Evolutionary conservation across 345 rosid genomes (phyloP), one percentile per base, ranked within the genome.

Genomic region (Reutealis trisperma): DNA sequence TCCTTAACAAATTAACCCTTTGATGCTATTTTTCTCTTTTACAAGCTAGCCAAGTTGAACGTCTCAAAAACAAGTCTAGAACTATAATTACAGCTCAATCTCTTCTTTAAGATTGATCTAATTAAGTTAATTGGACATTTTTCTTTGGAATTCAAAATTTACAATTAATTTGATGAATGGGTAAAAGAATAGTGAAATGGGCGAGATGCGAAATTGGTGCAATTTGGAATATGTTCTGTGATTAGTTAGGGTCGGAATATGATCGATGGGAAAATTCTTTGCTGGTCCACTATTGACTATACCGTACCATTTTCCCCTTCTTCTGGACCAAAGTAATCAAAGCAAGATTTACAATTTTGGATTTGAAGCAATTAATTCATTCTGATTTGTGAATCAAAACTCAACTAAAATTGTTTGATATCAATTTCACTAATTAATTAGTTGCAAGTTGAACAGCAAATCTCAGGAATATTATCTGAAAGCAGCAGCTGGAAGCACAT

Each of bases 161-260:
- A 49, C 14, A 13, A 54, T 54, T 54, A 54, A 54, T 54, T 54
- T 16, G 6, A 19, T 54, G 55, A 51, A 51, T 15, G 22, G 42
- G 14, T 27, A 60, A 49, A 69, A 69, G 72, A 70, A 70, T 70
- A 70, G 10, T 25, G 44, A 52, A 70, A 45, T 70, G 60, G 60
- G 61, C 44, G 16, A 52, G 32, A 51, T 70, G 44, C 47, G 58
- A 16, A 68, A 68, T 42, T 21, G 30, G 15, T 44, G 54, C 8
- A n/a, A 42, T 12, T 67, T 21, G 5, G 73, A 70, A 51, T 70
- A 70, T 51, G 61, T 70, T 70, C 73, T 51, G 11, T 69, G 37
- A 67, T 44, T 22, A 45, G 59, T 54, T 60, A 5, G 22, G 8
- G 15, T 58, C 22, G 30, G 25, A 58, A n/a, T n/a, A n/a, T 58